Base-by-base conservation (phyloP, 148 eudicot genomes). In the Chenopodium suecicum region DNA sequence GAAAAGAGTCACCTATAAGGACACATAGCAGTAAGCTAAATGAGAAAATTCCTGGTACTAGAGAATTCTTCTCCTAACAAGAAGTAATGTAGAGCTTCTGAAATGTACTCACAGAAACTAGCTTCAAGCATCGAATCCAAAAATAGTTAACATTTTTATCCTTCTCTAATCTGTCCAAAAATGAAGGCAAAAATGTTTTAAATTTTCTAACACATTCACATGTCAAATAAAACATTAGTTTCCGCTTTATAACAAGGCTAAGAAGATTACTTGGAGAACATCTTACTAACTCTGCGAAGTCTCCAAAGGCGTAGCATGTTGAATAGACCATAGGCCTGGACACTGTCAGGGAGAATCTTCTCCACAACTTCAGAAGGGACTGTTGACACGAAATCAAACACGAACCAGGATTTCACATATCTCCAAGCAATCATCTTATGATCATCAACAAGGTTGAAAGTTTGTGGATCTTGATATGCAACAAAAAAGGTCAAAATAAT, bases 231-330 rank as follows among this genome's bases (percentile, higher is more conserved):
- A 48, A 0, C 65, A 62, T 22, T 11, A 62, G 23, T 20, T 17
- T 70, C 29, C 10, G 52, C 32, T 9, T 44, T 19, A 41, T 41
- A 71, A 32, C 13, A 69, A 77, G 66, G 73, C 37, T 25, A 47
- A 77, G 47, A 20, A 70, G 73, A 77, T 41, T 87, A 94, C 98
- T 93, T 94, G 73, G 93, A 83, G 78, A 92, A 91, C 93, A 94
- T 86, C 54, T 86, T 83, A 80, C 98, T 88, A 47, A 88, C 97
- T 90, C 97, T 85, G 56, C 92, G 93, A 22, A 94, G 88, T 78
- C 98, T 97, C 98, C 98, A 94, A 66, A 94, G 90, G 37, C 97
- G 94, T 34, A 94, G 91, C 92, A 94, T 86, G 79, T 86, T 91
- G 85, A 94, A 89, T 63, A 84, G 83, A 56, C 94, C 96, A 88